phyloP scores from a whole-genome alignment of 768 basidiomycete genomes.

The Lactarius hatsudake region DNA sequence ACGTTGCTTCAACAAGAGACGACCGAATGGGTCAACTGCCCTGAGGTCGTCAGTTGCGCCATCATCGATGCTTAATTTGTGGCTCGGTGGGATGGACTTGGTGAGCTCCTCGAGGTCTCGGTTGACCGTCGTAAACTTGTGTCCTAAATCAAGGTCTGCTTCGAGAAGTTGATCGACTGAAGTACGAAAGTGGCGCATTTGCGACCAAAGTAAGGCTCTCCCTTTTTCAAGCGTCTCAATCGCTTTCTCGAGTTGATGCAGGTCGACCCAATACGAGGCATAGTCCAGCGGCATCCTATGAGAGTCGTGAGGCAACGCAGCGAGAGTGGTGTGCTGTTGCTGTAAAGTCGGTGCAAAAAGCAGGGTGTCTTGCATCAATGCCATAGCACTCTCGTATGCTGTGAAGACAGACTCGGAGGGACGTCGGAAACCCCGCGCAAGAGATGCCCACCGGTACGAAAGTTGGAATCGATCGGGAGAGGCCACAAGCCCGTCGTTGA shows the following conservation, averaged over 20 bases:
- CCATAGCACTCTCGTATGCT: slow-evolving; percentile 1
- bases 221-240: background rate
- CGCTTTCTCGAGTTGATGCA: background rate
- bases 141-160: background rate
- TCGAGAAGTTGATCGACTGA: background rate
- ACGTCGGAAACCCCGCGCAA: background rate
- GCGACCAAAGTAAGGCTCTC: background rate
- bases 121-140: background rate
- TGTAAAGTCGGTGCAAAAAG: slow-evolving; percentile 1
- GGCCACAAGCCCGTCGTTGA: background rate
- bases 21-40: background rate
- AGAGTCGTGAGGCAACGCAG: background rate
- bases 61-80: background rate
- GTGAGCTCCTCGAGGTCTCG: background rate
- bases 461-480: background rate
- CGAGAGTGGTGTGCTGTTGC: background rate
- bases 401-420: background rate
- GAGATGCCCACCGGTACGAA: background rate
- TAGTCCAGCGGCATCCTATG: background rate
- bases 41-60: background rate
- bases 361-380: background rate
- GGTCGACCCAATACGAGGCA: background rate
- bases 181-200: background rate
- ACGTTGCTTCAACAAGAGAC: background rate
- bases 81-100: background rate